Evolutionary conservation across 2,329 filamentous ascomycete genomes (phyloP), one percentile per base, ranked within the genome.

Genomic region (Fusarium praegraminearum): DNA sequence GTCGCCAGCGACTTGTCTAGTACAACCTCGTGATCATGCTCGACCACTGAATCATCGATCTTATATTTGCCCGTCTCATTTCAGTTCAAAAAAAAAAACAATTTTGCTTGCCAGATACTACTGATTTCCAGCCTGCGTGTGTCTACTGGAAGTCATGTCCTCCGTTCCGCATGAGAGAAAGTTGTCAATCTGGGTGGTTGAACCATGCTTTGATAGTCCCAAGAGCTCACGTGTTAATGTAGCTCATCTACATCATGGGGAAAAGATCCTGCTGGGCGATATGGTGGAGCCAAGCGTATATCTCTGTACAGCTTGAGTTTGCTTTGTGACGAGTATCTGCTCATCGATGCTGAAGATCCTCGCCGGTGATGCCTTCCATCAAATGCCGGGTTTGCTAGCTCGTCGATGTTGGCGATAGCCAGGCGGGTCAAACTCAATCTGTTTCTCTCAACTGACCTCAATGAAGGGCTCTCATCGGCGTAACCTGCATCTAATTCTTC

Each of bases 221-320:
- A 26, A 28, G 13, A 13, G 35, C 18, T 28, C 49, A 20, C 18
- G n/a, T 50, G 22, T 76, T 65, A 79, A 58, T 78, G 77, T 44
- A 81, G 65, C 65, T 82, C 80, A 41, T 81, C 80, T 22, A 74
- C 59, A 20, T 80, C 78, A 62, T 76, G 68, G 8, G 73, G 68
- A 15, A 63, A 62, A 18, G 69, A 43, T 2, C 69, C 65, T n/a
- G 49, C 22, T 15, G 76, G 77, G 12, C 73, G 76, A 54, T 72
- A 75, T 20, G 69, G 65, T 5, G 65, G 56, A 4, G 68, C 74
- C 16, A 78, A 67, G 11, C 77, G 76, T 49, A 73, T 69, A 10
- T 73, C 73, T n/a, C 66, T 64, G 41, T 66, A 65, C 30, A 70
- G 30, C 26, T 66, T 74, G 62, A 20, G 35, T 40, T 30, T 52